Evolutionary conservation across 805 yeast genomes (phyloP).

Genomic region (Metschnikowia colocasiae): DNA sequence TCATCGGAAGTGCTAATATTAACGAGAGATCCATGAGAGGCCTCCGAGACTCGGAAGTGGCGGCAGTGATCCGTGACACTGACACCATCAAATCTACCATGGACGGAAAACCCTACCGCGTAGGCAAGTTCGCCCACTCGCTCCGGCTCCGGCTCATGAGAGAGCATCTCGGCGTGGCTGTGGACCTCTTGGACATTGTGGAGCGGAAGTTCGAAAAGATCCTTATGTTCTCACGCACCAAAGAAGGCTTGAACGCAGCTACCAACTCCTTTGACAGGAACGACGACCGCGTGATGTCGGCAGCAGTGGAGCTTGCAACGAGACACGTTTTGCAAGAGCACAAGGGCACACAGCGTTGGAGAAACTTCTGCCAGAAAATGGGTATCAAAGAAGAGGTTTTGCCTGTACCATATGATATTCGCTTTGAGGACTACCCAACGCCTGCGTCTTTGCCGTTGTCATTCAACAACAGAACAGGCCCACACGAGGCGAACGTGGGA

Average conservation of each 20-base stretch:
- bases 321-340: conserved; percentile 56
- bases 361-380: conserved; percentile 22
- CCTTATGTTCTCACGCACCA: conserved; percentile 43
- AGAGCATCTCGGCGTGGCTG: conserved; percentile 93
- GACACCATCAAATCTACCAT: conserved; percentile 65
- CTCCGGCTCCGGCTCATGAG: conserved; percentile 90
- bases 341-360: conserved; percentile 50
- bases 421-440: conserved; percentile 23
- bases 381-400: conserved; percentile 4
- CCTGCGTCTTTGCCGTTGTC: conserved; percentile 48
- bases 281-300: conserved; percentile 44
- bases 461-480: conserved; percentile 84
- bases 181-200: conserved; percentile 75
- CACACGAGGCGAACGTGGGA: conserved; percentile 70
- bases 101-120: conserved; percentile 79
- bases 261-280: conserved; percentile 38
- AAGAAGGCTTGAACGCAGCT: conserved; percentile 41
- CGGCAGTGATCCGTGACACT: conserved; percentile 81
- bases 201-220: conserved; percentile 63
- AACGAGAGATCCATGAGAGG: conserved; percentile 97
- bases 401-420: conserved; percentile 23
- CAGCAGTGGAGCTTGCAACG: conserved; percentile 73
- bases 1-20: conserved; percentile 95
- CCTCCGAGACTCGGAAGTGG: conserved; percentile 88
- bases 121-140: conserved; percentile 85